These are phyloP conservation scores for Tylopilus sp. DNA, from an alignment of 768 basidiomycete species.

Conservation along the genomic window DNA sequence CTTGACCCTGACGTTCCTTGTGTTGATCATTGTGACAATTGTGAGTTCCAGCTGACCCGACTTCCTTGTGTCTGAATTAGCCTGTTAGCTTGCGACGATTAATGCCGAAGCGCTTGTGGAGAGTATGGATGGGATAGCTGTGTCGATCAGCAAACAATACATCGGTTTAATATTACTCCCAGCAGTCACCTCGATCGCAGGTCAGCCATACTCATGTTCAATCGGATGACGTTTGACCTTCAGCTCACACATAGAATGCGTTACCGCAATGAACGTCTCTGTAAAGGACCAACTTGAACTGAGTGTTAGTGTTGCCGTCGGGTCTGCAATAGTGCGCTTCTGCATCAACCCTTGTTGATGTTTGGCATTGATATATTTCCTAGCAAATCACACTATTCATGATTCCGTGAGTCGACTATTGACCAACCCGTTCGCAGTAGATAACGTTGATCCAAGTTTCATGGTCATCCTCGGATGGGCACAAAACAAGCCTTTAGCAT, in stretches of 20 bases:
- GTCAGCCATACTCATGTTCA: conserved; percentile 33
- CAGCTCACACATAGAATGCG: conserved; percentile 53
- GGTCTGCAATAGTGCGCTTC: conserved; percentile 63
- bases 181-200: conserved; percentile 76
- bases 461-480: conserved; percentile 79
- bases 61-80: conserved; percentile 1
- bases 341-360: background rate
- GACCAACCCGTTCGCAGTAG: background rate
- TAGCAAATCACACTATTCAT: conserved; percentile 85
- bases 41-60: conserved; percentile 37
- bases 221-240: background rate
- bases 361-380: background rate
- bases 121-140: conserved; percentile 77
- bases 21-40: conserved; percentile 59
- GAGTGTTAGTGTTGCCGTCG: conserved; percentile 80
- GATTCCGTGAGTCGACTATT: conserved; percentile 56
- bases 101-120: conserved; percentile 76
- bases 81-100: conserved; percentile 46
- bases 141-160: conserved; percentile 79
- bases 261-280: conserved; percentile 88
- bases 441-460: conserved; percentile 41
- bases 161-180: conserved; percentile 87
- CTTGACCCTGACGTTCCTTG: conserved; percentile 49
- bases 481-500: conserved; percentile 71
- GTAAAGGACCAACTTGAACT: conserved; percentile 80